Conservation (phyloP, 768 basidiomycete species). For the Panus rudis region DNA sequence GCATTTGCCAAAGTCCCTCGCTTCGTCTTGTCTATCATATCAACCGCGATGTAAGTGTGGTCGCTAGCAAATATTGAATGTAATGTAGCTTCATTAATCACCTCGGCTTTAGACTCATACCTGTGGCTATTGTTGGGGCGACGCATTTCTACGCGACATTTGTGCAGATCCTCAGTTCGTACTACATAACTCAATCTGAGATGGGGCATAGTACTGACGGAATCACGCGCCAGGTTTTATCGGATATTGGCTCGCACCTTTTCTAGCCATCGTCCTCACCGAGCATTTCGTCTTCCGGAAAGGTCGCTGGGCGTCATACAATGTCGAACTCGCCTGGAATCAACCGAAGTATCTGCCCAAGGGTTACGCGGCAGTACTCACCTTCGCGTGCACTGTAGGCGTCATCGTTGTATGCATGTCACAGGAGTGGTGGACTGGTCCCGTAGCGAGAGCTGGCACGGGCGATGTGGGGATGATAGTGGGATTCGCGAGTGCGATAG, state of each 20-base stretch:
- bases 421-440: slow-evolving; percentile 45
- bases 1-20: slow-evolving; percentile 33
- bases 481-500: slow-evolving; percentile 14
- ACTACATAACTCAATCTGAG: no score
- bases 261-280: slow-evolving; percentile 30
- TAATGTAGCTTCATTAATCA: background rate
- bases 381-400: slow-evolving; percentile 31
- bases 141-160: slow-evolving; percentile 38
- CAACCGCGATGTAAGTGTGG: slow-evolving; percentile 35
- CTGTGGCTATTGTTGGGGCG: slow-evolving; percentile 40
- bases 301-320: slow-evolving; percentile 29
- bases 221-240: slow-evolving; percentile 30
- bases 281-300: slow-evolving; percentile 41
- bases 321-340: slow-evolving; percentile 30
- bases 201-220: no score
- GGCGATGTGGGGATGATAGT: slow-evolving; percentile 41
- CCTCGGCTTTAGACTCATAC: slow-evolving; percentile 31
- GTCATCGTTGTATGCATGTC: slow-evolving; percentile 41
- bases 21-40: slow-evolving; percentile 38
- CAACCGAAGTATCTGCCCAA: slow-evolving; percentile 30
- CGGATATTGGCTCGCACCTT: slow-evolving; percentile 38
- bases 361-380: slow-evolving; percentile 32
- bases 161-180: slow-evolving; percentile 34
- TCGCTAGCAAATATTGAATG: background rate
- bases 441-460: slow-evolving; percentile 36